Base-by-base conservation (phyloP, 2,329 filamentous ascomycete species). In the Cordyceps cateniannulata region DNA sequence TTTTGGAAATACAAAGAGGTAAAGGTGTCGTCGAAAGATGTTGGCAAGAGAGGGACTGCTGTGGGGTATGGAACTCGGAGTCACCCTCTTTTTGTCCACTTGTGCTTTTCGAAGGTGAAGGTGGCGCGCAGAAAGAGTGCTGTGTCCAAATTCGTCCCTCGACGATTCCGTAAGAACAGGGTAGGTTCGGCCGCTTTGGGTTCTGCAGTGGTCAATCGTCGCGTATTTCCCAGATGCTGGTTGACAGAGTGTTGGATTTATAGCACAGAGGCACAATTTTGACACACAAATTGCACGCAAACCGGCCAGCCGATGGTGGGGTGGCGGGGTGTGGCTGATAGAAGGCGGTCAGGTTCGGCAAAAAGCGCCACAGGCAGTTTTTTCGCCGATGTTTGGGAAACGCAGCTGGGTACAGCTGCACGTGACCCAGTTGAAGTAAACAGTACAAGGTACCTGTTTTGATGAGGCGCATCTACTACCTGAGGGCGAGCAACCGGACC, bases 281-380 rank as follows among this genome's bases (percentile, higher is more conserved):
- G 74, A 74, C 69, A 76, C 73, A 61, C 60, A 61, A 61, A 75
- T 76, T 74, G 66, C 66, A 65, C 63, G 68, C 65, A 67, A 66
- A 58, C 32, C 67, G 65, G 68, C 67, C 67, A 66, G 68, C 67
- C 40, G 69, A 72, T 73, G 71, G 74, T 75, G 75, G 74, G 74
- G 74, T 73, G 72, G 71, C 69, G 69, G 71, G 71, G 70, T 73
- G 73, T 73, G 71, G 70, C 71, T 69, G 61, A 64, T 66, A 53
- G 42, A 65, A 60, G 42, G 70, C 66, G 71, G 70, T 71, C 65
- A 62, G 50, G 29, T 25, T 32, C 53, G 72, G 72, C 71, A 75
- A 66, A 72, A 72, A 62, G 35, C 54, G 59, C 55, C 60, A 45
- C 45, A 40, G 25, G 22, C 44, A 32, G 12, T 54, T 54, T 54